Percentiles rank a stretch among this genome's conserved stretches.
phyloP scores from a whole-genome alignment of 192 early-diverging fungal species.

The Paraglomus brasilianum region DNA sequence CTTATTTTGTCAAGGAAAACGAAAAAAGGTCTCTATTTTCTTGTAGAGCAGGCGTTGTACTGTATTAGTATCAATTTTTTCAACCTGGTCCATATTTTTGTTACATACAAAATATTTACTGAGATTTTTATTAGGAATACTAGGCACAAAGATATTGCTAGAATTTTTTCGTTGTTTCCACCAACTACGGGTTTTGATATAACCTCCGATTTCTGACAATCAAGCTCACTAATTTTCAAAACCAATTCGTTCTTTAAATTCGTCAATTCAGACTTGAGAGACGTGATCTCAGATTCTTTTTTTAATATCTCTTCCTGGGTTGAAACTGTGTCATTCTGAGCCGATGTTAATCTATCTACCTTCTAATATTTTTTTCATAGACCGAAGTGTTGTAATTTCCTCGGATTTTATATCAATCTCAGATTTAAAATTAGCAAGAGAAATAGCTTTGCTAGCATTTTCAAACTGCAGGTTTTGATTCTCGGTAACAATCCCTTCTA shows the following conservation, averaged over 20 bases:
- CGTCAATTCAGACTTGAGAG: neutral
- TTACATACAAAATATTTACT: constrained; percentile 9
- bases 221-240: constrained; percentile 10
- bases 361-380: constrained; percentile 23
- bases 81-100: neutral
- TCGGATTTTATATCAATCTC: constrained; percentile 11
- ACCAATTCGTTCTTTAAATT: too few species aligned
- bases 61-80: constrained; percentile 12
- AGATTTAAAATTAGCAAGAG: constrained; percentile 17
- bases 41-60: too few species aligned
- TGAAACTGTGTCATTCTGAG: too few species aligned
- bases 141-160: too few species aligned
- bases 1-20: too few species aligned
- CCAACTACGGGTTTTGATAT: constrained; percentile 6
- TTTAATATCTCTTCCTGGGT: constrained; percentile 17
- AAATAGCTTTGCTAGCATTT: constrained; percentile 11
- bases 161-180: neutral
- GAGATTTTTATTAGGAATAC: constrained; percentile 22
- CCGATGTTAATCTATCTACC: too few species aligned
- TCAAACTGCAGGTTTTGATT: constrained; percentile 9
- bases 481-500: constrained; percentile 4
- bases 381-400: constrained; percentile 20
- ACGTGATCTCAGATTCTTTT: constrained; percentile 6
- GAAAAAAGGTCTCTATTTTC: too few species aligned
- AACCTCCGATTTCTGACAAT: constrained; percentile 19